Base-by-base conservation (phyloP, 202 grass and related monocot species). In the Musa balbisiana region DNA sequence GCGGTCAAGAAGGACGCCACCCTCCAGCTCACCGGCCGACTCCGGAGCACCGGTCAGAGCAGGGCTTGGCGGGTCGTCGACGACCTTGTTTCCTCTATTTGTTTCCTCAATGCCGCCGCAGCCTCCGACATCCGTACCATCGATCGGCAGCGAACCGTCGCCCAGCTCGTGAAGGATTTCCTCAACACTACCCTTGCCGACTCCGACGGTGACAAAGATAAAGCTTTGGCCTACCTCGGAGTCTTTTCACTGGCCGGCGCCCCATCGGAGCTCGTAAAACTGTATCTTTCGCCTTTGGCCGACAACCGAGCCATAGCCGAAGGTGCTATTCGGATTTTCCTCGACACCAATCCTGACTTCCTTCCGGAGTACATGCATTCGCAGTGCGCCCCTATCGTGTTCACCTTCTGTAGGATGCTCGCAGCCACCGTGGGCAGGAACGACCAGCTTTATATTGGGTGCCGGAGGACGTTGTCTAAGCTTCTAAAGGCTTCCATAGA, bases 41-140 rank as follows among this genome's bases (percentile, higher is more conserved):
- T 97, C 73, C 88, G 93, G 49, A 92, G 89, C 71, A 97, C 93
- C 14, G 83, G 55, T 19, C 78, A 88, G 56, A 87, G 90, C 16
- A 51, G 82, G 11, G 90, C 93, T 11, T 97, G 93, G 93, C 93
- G 91, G 84, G 80, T 92, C 80, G 90, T 82, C 5, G 75, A 85
- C 29, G 84, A 91, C 81, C 88, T 97, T 79, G 79, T 80, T 62
- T 52, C 72, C 79, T 65, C 84, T 19, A 77, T 87, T 51, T 15
- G 72, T 54, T 56, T 20, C 55, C 67, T 84, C 1, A 52, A 55
- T 9, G 43, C 77, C 43, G 73, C 27, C 33, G 33, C 80, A 58
- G 58, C 74, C 11, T 53, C 67, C 66, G 56, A 75, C 79, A 77
- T 83, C 1, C 63, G 53, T 23, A n/a, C 12, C 56, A 3, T 15